Percentiles rank a stretch among this genome's conserved stretches.
phyloP scores from a whole-genome alignment of 2,329 filamentous ascomycete species.

The Colletotrichum neosansevieriae region DNA sequence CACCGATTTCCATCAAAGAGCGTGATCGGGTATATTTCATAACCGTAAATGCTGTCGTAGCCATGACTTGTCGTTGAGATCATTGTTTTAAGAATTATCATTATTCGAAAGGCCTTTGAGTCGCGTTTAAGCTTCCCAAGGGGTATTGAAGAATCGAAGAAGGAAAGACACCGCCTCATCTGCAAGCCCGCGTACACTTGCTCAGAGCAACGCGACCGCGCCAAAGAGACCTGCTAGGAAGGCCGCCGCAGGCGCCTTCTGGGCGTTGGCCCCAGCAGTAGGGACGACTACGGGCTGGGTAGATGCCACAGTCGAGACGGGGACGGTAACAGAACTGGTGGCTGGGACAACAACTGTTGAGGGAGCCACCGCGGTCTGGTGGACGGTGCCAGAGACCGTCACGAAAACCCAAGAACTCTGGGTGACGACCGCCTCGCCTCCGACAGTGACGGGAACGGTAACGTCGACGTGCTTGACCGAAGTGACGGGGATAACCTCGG shows the following conservation, averaged over 20 bases:
- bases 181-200: not conserved
- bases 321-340: slow-evolving; percentile 45
- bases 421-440: slow-evolving; percentile 50
- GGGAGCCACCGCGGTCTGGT: slow-evolving; percentile 43
- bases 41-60: slow-evolving; percentile 34
- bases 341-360: slow-evolving; percentile 48
- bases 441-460: slow-evolving; percentile 53
- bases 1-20: slow-evolving; percentile 18
- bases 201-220: slow-evolving; percentile 53
- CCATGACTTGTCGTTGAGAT: slow-evolving; percentile 22
- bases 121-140: not conserved
- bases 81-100: not conserved
- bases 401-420: slow-evolving; percentile 48
- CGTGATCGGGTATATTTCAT: slow-evolving; percentile 27
- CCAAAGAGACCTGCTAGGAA: slow-evolving; percentile 54
- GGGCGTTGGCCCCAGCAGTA: slow-evolving; percentile 47
- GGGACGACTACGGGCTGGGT: slow-evolving; percentile 45
- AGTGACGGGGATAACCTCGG: slow-evolving; percentile 56
- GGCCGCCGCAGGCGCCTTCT: slow-evolving; percentile 51
- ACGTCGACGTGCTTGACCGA: slow-evolving; percentile 53
- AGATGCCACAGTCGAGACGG: slow-evolving; percentile 44
- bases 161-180: not conserved
- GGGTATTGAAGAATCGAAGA: not conserved
- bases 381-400: slow-evolving; percentile 46
- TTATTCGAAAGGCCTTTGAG: not conserved